These are phyloP conservation scores for Backusella australiensis DNA, from an alignment of 192 early-diverging fungal species.

Conservation along the genomic window DNA sequence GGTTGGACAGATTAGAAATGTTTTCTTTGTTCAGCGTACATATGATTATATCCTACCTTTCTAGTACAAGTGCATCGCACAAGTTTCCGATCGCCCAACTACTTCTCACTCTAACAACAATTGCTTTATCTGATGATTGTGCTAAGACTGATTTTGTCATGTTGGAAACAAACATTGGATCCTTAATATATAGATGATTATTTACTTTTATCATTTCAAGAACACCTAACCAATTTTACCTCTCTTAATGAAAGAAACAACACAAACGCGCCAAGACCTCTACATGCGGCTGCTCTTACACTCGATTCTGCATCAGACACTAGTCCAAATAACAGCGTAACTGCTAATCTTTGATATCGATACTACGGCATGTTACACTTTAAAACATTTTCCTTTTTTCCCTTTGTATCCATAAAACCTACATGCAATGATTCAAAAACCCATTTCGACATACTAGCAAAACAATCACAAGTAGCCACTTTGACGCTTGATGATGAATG, in stretches of 20 bases:
- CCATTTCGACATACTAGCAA: slow-evolving; percentile 39
- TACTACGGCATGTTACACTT: slow-evolving; percentile 15
- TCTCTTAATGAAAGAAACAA: slow-evolving; percentile 50
- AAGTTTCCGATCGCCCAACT: slow-evolving; percentile 82
- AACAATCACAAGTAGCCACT: slow-evolving; percentile 46
- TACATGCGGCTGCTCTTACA: slow-evolving; percentile 62
- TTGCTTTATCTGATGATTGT: slow-evolving; percentile 47
- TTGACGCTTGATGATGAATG: slow-evolving; percentile 37
- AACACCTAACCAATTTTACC: slow-evolving; percentile 25
- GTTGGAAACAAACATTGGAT: slow-evolving; percentile 55
- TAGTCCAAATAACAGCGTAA: slow-evolving; percentile 44
- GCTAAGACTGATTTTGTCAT: slow-evolving; percentile 50
- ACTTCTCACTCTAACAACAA: slow-evolving; percentile 63
- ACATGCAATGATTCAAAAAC: slow-evolving; percentile 45
- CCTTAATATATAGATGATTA: slow-evolving; percentile 29
- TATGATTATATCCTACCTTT: slow-evolving; percentile 14
- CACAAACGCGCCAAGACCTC: slow-evolving; percentile 65
- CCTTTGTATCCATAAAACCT: slow-evolving; percentile 4
- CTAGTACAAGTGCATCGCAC: slow-evolving; percentile 55
- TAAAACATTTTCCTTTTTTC: not conserved
- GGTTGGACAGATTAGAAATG: not conserved
- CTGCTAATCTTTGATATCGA: slow-evolving; percentile 34
- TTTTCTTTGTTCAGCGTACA: not conserved
- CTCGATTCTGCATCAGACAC: slow-evolving; percentile 50
- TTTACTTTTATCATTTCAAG: not conserved